These are phyloP conservation scores for Acanthamoeba rhysodes DNA, from an alignment of 208 protist species.

Conservation along the genomic window DNA sequence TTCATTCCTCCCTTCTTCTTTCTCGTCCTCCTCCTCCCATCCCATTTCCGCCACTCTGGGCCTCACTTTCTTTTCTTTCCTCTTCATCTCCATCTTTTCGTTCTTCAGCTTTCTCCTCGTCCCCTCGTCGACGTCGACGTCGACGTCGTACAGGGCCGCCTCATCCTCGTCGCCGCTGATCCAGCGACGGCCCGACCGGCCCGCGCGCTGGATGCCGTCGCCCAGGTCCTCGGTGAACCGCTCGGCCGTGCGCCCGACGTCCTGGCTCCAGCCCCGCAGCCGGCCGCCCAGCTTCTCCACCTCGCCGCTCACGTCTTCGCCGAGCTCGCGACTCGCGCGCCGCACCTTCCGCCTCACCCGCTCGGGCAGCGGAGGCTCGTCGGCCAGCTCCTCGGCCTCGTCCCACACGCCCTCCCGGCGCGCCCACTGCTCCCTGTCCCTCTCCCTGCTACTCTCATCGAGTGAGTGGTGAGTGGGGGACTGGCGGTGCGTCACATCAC, in stretches of 20 bases:
- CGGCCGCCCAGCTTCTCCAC: conserved; percentile 15
- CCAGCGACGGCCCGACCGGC: background rate
- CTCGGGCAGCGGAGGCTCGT: conserved; percentile 34
- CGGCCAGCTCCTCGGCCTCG: conserved; percentile 13
- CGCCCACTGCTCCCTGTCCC: background rate
- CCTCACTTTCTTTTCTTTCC: background rate
- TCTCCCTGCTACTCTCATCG: background rate
- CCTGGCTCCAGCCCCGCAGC: background rate
- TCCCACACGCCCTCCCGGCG: conserved; percentile 24
- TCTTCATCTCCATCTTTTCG: conserved; percentile 3
- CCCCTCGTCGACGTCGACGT: background rate
- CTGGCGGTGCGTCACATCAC: no score
- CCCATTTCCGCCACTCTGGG: background rate
- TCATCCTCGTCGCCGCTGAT: background rate
- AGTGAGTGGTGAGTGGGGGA: no score
- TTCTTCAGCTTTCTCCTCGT: background rate
- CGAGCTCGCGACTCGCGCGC: background rate
- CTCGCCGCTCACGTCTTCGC: conserved; percentile 17
- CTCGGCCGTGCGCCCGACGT: background rate
- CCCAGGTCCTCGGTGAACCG: background rate
- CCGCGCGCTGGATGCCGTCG: background rate
- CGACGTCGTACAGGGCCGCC: background rate
- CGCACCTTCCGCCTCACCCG: background rate
- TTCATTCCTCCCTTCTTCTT: background rate
- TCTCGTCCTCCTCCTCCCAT: background rate